Base-by-base conservation (phyloP, 1,284 basidiomycete genomes). In the Melampsora americana region DNA sequence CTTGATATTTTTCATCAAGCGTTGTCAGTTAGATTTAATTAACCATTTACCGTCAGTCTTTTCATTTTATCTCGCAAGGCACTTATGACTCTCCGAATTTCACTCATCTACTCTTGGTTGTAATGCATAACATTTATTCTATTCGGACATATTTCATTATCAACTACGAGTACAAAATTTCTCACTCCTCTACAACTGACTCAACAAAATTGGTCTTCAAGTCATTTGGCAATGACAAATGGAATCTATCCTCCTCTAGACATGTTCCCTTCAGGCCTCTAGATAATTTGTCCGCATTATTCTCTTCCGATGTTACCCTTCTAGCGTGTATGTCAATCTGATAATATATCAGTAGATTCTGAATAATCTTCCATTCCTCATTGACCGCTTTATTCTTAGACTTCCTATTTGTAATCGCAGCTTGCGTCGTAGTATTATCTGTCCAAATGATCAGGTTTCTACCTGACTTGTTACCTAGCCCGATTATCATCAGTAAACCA, bases 361-460 rank as follows among this genome's bases (percentile, higher is more conserved):
- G 67, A 1, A 69, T 69, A 39, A 14, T 14, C 32, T 59, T 35
- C 67, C 67, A 69, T 48, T 69, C 67, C 1, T 30, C 32, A 35
- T 69, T 69, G 1, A 50, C 44, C 1, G 12, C 7, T 14, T 2
- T 14, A 30, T 69, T 32, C 26, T 20, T 30, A 12, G 46, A 69
- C 56, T 69, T 69, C 9, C 16, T 56, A 4, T 69, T 69, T 28
- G 30, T 30, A 4, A 69, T 59, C 0, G 2, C 23, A 2, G 67
- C 11, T 59, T 69, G 44, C 0, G 50, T 28, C 2, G 50, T 39
- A 1, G 50, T 69, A 30, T 69, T 69, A 7, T 59, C 20, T 59
- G 2, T 56, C 12, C 18, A 20, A 18, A 56, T 30, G 2, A 59
- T 30, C 14, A 69, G 5, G 6, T 48, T 67, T 12, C 26, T 42